A percentile compares a stretch with the other conserved stretches of the same genome.
Conservation (phyloP, 805 yeast species). For the Zygosaccharomyces siamensis region DNA sequence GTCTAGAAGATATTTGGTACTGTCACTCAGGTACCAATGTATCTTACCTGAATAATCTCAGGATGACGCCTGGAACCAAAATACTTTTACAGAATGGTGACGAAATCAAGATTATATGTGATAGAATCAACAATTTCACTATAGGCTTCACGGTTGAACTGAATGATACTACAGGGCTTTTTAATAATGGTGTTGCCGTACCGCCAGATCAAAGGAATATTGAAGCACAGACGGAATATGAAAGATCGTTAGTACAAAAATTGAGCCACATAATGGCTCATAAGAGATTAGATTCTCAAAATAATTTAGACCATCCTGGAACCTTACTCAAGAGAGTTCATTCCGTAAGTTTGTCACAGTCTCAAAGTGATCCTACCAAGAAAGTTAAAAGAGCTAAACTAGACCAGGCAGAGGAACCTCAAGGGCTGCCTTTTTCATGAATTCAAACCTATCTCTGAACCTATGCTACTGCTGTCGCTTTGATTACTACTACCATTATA, state of each 20-base stretch:
- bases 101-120: constrained; percentile 59
- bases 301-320: constrained; percentile 3
- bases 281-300: constrained; percentile 9
- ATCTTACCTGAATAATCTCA: constrained; percentile 60
- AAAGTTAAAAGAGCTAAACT: constrained; percentile 33
- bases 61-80: constrained; percentile 59
- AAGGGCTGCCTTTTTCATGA: constrained; percentile 18
- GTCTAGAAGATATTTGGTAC: constrained; percentile 72
- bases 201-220: constrained; percentile 16
- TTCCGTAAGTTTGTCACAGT: constrained; percentile 28
- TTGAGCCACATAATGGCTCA: constrained; percentile 22
- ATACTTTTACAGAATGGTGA: constrained; percentile 61
- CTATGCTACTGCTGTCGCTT: too few species aligned
- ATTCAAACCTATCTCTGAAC: too few species aligned
- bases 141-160: constrained; percentile 52
- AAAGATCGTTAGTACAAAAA: constrained; percentile 19
- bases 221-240: constrained; percentile 25
- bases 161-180: constrained; percentile 60
- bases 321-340: constrained; percentile 24
- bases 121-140: constrained; percentile 46
- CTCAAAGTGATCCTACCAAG: constrained; percentile 24
- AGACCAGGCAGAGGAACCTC: constrained; percentile 23
- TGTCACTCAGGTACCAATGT: constrained; percentile 77
- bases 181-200: constrained; percentile 42
- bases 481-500: too few species aligned